A percentile compares a stretch with the other conserved stretches of the same genome.
Conservation (phyloP, 352 stramenopile species). For the Phytophthora megakarya region DNA sequence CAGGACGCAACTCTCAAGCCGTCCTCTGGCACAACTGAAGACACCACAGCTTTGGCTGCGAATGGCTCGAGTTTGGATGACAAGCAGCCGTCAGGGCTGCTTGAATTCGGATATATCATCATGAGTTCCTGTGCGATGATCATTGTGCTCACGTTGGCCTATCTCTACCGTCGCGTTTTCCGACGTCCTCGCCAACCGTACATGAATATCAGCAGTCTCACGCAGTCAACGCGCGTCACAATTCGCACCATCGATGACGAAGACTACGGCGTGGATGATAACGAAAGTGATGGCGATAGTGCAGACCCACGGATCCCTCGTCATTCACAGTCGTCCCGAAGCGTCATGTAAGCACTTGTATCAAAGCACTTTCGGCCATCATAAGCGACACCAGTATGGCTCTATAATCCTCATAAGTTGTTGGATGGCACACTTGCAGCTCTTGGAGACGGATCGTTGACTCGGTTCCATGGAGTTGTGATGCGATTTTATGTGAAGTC, state of each 20-base stretch:
- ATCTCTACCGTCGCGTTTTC: slow-evolving; percentile 79
- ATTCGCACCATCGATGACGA: slow-evolving; percentile 32
- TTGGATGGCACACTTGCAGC: slow-evolving; percentile 45
- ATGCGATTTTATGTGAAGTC: slow-evolving; percentile 62
- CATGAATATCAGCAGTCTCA: slow-evolving; percentile 70
- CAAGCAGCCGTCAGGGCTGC: slow-evolving; percentile 43
- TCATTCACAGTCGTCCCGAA: slow-evolving; percentile 35
- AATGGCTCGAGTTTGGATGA: slow-evolving; percentile 32
- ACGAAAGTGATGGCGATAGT: slow-evolving; percentile 43
- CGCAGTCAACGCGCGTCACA: slow-evolving; percentile 33
- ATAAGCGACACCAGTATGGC: slow-evolving; percentile 55
- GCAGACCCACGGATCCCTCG: slow-evolving; percentile 30
- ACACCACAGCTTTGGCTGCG: slow-evolving; percentile 24
- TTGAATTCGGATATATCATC: slow-evolving; percentile 67
- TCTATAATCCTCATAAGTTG: slow-evolving; percentile 55
- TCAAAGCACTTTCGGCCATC: background rate
- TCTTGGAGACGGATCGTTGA: slow-evolving; percentile 43
- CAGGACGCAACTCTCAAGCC: background rate
- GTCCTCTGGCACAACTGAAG: slow-evolving; percentile 11
- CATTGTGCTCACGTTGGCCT: slow-evolving; percentile 60
- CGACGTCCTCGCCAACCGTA: slow-evolving; percentile 59
- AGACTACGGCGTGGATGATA: slow-evolving; percentile 40
- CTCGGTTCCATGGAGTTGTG: slow-evolving; percentile 54
- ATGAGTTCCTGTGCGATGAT: slow-evolving; percentile 66
- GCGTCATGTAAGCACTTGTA: slow-evolving; percentile 36